Percentiles rank a stretch among this genome's conserved stretches.
Evolutionary conservation across 2,329 filamentous ascomycete species (phyloP).

Genomic region (Aureobasidium namibiae): DNA sequence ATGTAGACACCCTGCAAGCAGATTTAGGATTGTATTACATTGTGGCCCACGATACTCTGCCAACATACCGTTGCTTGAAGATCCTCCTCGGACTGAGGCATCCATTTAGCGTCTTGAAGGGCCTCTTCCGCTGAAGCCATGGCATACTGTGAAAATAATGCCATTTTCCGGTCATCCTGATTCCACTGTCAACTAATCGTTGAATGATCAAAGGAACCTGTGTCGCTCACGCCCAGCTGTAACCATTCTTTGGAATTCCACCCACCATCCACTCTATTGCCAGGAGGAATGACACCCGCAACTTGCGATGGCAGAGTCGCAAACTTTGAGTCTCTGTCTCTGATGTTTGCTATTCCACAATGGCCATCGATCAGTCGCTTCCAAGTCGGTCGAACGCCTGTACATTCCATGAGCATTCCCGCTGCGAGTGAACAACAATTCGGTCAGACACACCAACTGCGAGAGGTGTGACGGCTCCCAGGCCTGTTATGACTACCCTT

Average conservation of each 20-base stretch:
- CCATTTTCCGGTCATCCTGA: conserved; percentile 70
- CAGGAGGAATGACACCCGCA: conserved; percentile 69
- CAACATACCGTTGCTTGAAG: conserved; percentile 58
- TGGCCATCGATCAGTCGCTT: conserved; percentile 67
- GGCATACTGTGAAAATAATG: conserved; percentile 86
- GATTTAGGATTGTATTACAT: background rate
- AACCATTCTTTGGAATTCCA: conserved; percentile 43
- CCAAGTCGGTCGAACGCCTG: conserved; percentile 70
- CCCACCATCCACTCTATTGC: conserved; percentile 32
- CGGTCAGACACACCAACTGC: conserved; percentile 22
- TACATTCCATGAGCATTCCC: background rate
- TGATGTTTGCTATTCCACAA: conserved; percentile 71
- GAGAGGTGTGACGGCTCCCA: conserved; percentile 39
- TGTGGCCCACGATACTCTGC: conserved; percentile 12
- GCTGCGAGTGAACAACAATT: background rate
- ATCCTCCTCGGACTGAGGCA: conserved; percentile 51
- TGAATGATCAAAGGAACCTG: conserved; percentile 22
- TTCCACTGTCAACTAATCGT: conserved; percentile 26
- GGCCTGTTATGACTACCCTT: conserved; percentile 42
- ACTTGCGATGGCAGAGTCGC: conserved; percentile 71
- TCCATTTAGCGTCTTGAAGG: conserved; percentile 72
- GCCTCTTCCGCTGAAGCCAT: conserved; percentile 82
- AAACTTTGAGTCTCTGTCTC: conserved; percentile 55
- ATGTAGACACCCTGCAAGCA: conserved; percentile 66
- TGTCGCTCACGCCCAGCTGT: conserved; percentile 24